phyloP scores from a whole-genome alignment of 495 filamentous ascomycete genomes.

The Pseudoneurospora amorphoporcata region DNA sequence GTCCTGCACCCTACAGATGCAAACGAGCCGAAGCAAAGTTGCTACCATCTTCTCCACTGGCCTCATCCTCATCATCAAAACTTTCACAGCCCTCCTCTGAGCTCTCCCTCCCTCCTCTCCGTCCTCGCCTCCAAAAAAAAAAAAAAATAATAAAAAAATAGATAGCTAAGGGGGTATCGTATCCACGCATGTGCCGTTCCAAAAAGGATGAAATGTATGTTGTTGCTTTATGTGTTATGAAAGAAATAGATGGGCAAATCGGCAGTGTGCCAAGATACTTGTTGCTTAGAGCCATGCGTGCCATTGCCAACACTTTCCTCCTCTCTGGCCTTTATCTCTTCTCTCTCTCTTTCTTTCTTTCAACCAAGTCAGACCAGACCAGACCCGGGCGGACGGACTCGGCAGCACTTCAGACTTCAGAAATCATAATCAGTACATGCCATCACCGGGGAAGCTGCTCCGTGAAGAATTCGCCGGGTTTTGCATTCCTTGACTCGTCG shows the following conservation, averaged over 20 bases:
- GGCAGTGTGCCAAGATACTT: background rate
- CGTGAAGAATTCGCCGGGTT: conserved; percentile 5
- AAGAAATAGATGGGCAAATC: background rate
- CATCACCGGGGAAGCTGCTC: conserved; percentile 2
- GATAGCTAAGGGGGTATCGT: background rate
- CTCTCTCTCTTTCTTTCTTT: background rate
- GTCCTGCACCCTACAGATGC: background rate
- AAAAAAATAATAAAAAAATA: background rate
- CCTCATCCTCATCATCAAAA: background rate
- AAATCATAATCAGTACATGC: conserved; percentile 1
- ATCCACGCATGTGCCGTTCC: background rate
- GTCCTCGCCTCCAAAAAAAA: no score
- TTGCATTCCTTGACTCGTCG: conserved; percentile 24
- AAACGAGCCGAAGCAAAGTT: no score
- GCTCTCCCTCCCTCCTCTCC: background rate
- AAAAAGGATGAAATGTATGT: background rate
- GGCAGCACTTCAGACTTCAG: background rate
- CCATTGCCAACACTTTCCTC: background rate
- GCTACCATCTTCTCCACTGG: background rate
- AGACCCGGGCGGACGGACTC: background rate
- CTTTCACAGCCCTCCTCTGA: background rate
- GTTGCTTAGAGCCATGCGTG: background rate
- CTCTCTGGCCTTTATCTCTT: background rate
- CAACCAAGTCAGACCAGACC: background rate
- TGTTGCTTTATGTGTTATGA: background rate